phyloP scores from a whole-genome alignment of 2,329 filamentous ascomycete species.

The Exutisphaerella laricina region DNA sequence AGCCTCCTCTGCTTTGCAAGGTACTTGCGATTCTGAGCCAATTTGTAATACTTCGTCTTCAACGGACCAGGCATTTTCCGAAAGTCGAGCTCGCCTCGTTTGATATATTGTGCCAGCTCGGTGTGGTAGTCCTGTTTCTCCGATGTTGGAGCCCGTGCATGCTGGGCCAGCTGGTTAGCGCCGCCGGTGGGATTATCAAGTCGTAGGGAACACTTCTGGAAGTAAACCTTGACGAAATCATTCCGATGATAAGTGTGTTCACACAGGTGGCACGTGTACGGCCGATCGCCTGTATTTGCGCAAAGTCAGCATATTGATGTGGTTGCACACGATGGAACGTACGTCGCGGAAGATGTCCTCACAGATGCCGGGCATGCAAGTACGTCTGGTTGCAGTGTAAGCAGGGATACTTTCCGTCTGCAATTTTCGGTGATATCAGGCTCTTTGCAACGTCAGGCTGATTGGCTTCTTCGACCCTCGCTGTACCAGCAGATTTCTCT shows the following conservation, averaged over 20 bases:
- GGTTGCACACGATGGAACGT: constrained; percentile 46
- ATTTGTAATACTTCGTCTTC: too few relatives aligned
- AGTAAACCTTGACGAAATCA: constrained; percentile 97
- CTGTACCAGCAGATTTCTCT: too few relatives aligned
- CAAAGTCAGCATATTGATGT: constrained; percentile 32
- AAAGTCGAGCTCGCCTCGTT: too few relatives aligned
- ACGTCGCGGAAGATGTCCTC: constrained; percentile 94
- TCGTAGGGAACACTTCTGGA: constrained; percentile 96
- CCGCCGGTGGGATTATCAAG: constrained; percentile 94
- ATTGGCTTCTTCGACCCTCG: too few relatives aligned
- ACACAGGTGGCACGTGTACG: constrained; percentile 97
- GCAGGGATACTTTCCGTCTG: constrained; percentile 96
- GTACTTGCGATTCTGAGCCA: too few relatives aligned
- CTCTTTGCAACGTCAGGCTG: constrained; percentile 67
- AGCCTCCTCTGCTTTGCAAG: too few relatives aligned
- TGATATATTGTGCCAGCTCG: too few relatives aligned
- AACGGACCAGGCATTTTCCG: too few relatives aligned
- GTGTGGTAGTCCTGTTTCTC: too few relatives aligned
- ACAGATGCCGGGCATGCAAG: constrained; percentile 92
- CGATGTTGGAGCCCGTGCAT: too few relatives aligned
- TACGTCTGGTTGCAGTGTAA: constrained; percentile 98
- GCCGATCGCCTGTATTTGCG: constrained; percentile 90
- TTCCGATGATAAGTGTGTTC: constrained; percentile 96
- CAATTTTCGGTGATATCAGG: constrained; percentile 87
- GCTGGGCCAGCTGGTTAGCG: constrained; percentile 84